Base-by-base conservation (phyloP, 192 early-diverging fungal genomes). In the Backusella morwellensis region DNA sequence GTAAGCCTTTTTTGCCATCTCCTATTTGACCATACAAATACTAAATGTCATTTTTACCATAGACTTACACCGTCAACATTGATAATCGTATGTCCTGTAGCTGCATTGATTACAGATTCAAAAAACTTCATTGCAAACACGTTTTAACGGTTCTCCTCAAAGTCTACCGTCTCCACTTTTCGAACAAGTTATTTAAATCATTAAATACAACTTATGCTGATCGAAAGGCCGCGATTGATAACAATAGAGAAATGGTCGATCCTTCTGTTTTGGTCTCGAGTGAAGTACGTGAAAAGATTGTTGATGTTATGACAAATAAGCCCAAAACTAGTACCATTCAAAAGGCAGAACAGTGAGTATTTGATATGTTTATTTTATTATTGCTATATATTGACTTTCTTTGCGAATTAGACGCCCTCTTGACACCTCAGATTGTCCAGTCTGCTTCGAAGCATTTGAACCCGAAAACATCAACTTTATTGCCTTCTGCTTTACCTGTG, bases 401-500 rank as follows among this genome's bases (percentile, higher is more conserved):
- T 32, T n/a, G 6, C 21, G 59, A 72, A 38, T 7, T 19, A 63
- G 70, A 44, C 78, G 78, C 34, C 68, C 78, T 0, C 40, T 80
- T 47, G 74, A 80, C 67, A 80, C 78, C 0, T 80, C 78, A 0
- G 78, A 80, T 14, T 80, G 78, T 41, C 78, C 78, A 3, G 75
- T 80, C 5, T 80, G 78, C 23, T 80, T 80, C 47, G 78, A 80
- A 72, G 26, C 44, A 6, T 80, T 80, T 50, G 47, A 68, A 35
- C 44, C 75, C 26, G 41, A 70, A 15, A 69, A 68, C 4, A 56
- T 76, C 4, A 19, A 17, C 6, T 47, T 26, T 3, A 80, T 76
- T 42, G 41, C 41, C 3, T 80, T 63, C 34, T 80, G 78, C 26
- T 52, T n/a, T 4, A 47, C 34, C 3, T 80, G 74, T 23, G 74